Evolutionary conservation across 768 basidiomycete species (phyloP).

Genomic region (Mycena rosella): DNA sequence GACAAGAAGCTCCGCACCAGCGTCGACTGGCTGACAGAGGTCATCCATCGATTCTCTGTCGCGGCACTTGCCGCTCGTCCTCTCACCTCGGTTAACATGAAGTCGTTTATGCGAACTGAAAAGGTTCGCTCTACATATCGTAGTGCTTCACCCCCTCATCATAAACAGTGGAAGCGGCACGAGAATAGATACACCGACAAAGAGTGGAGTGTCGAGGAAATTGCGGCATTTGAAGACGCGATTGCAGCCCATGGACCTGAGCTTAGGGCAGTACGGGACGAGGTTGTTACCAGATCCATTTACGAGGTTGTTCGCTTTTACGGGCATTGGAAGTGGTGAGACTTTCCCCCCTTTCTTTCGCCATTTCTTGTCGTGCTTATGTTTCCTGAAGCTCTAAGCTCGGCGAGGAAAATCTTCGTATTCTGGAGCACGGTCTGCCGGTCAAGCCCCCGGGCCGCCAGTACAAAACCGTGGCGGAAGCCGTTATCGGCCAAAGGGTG

Average conservation of each 20-base stretch:
- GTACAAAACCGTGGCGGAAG: constrained; percentile 55
- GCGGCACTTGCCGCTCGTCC: constrained; percentile 70
- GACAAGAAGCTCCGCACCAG: constrained; percentile 65
- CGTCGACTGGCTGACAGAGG: constrained; percentile 89
- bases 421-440: constrained; percentile 55
- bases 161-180: constrained; percentile 76
- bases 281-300: constrained; percentile 76
- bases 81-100: constrained; percentile 75
- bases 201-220: constrained; percentile 78
- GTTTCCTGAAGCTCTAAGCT: constrained; percentile 65
- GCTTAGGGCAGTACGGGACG: constrained; percentile 81
- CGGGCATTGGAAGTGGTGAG: constrained; percentile 88
- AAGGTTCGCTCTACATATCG: constrained; percentile 62
- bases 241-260: constrained; percentile 82
- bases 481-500: constrained; percentile 59
- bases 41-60: constrained; percentile 77
- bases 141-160: neutral
- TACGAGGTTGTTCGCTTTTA: constrained; percentile 88
- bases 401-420: constrained; percentile 73
- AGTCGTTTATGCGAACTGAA: constrained; percentile 64
- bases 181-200: constrained; percentile 77
- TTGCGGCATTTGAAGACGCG: constrained; percentile 81
- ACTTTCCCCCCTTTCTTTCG: constrained; percentile 6
- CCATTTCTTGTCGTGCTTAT: constrained; percentile 26
- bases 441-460: constrained; percentile 51